Conservation (phyloP, 495 filamentous ascomycete genomes). For the Neurospora tetrasperma region DNA sequence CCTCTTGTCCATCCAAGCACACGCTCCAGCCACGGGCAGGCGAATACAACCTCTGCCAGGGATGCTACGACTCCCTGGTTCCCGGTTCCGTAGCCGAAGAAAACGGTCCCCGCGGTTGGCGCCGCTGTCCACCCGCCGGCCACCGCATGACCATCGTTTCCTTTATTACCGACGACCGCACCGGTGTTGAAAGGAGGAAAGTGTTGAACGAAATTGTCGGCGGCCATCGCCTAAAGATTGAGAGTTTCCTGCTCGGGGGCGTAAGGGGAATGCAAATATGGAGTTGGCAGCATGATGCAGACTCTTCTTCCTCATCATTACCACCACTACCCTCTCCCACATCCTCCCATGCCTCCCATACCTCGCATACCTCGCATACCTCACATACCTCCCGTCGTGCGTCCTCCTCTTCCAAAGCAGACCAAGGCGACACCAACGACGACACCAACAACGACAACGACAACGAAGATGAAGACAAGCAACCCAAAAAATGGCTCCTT, state of each 20-base stretch:
- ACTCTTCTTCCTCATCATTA: not conserved
- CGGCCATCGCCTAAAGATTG: constrained; percentile 45
- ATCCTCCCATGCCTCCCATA: no score
- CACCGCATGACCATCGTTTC: constrained; percentile 78
- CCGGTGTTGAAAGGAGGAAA: constrained; percentile 36
- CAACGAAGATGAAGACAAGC: no score
- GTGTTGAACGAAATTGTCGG: constrained; percentile 54
- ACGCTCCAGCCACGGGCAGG: constrained; percentile 44
- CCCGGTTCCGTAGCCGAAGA: constrained; percentile 50
- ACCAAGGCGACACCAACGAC: no score
- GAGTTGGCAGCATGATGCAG: not conserved
- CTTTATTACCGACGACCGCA: constrained; percentile 52
- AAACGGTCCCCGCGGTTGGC: constrained; percentile 71
- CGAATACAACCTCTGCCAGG: constrained; percentile 74
- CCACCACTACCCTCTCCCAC: not conserved
- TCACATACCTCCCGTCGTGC: no score
- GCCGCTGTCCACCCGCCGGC: constrained; percentile 56
- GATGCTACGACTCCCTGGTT: constrained; percentile 62
- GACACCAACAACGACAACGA: no score
- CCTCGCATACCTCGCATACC: no score
- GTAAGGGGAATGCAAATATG: constrained; percentile 25
- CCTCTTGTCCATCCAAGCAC: constrained; percentile 26
- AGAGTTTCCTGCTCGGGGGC: constrained; percentile 15
- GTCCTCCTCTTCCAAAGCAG: no score
- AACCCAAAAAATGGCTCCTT: no score